Evolutionary conservation across 352 stramenopile species (phyloP), one percentile per base, ranked within the genome.

Genomic region (Thalassiosira pacifica): DNA sequence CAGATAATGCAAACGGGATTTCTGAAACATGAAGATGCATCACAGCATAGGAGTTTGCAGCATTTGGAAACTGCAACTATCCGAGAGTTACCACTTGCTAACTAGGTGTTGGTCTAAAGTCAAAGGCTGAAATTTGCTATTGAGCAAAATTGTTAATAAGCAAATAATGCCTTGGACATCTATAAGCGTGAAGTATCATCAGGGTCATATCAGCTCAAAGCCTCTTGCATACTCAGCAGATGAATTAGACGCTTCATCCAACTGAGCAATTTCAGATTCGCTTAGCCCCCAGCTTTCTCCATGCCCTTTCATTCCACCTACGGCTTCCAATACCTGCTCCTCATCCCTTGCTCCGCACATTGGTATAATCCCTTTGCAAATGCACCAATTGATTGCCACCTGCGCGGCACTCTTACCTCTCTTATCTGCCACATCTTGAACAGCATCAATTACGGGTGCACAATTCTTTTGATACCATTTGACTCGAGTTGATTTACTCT

Each of bases 1-100:
- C 93, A 96, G 77, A 96, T 96, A 32, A 68, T 94, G 13, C 93
- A 95, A 73, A 95, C 91, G 8, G 89, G 81, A 26, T 95, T 95
- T 77, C 67, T 66, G 48, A 86, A 79, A 34, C 70, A 88, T 53
- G 70, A 83, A 55, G 84, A 93, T 86, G 82, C 76, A 37, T 76
- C 68, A 0, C 59, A 79, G 48, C 91, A 95, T 80, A 75, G 91
- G 48, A 87, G 76, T 53, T 75, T 95, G 70, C 45, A 90, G 26
- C 91, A 95, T 86, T 81, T 95, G 70, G 90, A 95, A 80, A 95
- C 90, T 3, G 91, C 91, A 1, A 93, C 79, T 16, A 74, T 94
- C 31, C 65, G 91, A 73, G 57, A 86, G 66, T 71, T 94, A 32
- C 34, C 22, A 37, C 77, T 91, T 19, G 18, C 34, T 53, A 57